Conservation (phyloP, 2,329 filamentous ascomycete species). For the Incumbomyces delicatus region DNA sequence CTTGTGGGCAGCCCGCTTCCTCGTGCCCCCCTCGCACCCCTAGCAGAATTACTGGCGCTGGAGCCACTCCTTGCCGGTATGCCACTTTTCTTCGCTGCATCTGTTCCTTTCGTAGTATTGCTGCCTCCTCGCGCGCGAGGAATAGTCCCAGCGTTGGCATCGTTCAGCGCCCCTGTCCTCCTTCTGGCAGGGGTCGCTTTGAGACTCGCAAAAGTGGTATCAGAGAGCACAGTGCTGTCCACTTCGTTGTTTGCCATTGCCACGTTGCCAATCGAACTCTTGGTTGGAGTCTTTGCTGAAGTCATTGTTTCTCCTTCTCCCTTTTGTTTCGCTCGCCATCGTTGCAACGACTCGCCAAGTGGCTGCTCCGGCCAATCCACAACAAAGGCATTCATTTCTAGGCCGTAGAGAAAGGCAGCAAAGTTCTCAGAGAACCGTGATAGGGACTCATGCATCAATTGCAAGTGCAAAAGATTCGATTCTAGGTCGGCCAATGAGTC, state of each 20-base stretch:
- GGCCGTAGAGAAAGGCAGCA: conserved; percentile 83
- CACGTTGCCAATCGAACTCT: not conserved
- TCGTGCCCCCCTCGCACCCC: conserved; percentile 22
- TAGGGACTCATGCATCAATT: conserved; percentile 91
- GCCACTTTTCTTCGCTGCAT: conserved; percentile 5
- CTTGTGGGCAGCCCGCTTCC: conserved; percentile 17
- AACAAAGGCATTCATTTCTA: conserved; percentile 99
- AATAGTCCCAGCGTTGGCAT: not conserved
- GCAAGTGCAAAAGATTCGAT: conserved; percentile 94
- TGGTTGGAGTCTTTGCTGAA: not conserved
- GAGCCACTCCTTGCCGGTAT: conserved; percentile 10
- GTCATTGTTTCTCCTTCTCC: not conserved
- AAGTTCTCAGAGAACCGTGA: conserved; percentile 93
- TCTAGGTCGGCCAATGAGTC: conserved; percentile 94
- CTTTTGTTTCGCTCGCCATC: conserved; percentile 49
- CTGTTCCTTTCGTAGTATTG: conserved; percentile 5
- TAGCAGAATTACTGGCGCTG: conserved; percentile 20
- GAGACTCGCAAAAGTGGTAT: conserved; percentile 18
- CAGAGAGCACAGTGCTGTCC: conserved; percentile 14
- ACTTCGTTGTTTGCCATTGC: conserved; percentile 6
- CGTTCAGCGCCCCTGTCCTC: conserved; percentile 12
- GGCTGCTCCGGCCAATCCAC: conserved; percentile 95
- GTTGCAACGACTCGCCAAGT: conserved; percentile 69
- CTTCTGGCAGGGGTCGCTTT: conserved; percentile 18
- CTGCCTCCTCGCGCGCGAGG: not conserved